Percentiles rank a stretch among this genome's conserved stretches.
Conservation (phyloP, 306 rosid genomes). For the Sphenostylis stenocarpa region DNA sequence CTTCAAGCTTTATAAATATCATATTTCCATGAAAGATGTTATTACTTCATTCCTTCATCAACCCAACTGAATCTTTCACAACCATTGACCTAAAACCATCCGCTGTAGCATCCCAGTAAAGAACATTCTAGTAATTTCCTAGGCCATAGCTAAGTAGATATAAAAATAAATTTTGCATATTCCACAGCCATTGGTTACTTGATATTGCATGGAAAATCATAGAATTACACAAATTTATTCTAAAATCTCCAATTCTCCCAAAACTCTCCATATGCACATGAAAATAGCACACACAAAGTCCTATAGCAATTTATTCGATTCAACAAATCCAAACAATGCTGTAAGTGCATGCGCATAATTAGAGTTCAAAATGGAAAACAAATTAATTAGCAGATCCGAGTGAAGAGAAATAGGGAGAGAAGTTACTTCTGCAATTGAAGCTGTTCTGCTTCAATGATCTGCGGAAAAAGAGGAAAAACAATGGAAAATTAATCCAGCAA, state of each 20-base stretch:
- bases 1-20: background rate
- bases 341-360: background rate
- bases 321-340: slow-evolving; percentile 18
- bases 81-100: slow-evolving; percentile 11
- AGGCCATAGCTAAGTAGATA: background rate
- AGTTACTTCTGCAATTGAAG: slow-evolving; percentile 74
- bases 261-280: background rate
- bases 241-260: slow-evolving; percentile 4
- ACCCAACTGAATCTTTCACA: slow-evolving; percentile 13
- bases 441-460: slow-evolving; percentile 84
- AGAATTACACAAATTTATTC: background rate
- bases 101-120: background rate
- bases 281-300: slow-evolving; percentile 10
- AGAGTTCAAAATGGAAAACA: background rate
- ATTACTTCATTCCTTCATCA: background rate
- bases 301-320: background rate
- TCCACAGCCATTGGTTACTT: background rate
- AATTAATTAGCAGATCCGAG: slow-evolving; percentile 32
- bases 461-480: slow-evolving; percentile 25
- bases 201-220: background rate
- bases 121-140: background rate
- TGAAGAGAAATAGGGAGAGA: slow-evolving; percentile 15
- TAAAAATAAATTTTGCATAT: background rate
- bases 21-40: background rate
- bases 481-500: background rate